phyloP scores from a whole-genome alignment of 345 rosid species.

The Kernera saxatilis region DNA sequence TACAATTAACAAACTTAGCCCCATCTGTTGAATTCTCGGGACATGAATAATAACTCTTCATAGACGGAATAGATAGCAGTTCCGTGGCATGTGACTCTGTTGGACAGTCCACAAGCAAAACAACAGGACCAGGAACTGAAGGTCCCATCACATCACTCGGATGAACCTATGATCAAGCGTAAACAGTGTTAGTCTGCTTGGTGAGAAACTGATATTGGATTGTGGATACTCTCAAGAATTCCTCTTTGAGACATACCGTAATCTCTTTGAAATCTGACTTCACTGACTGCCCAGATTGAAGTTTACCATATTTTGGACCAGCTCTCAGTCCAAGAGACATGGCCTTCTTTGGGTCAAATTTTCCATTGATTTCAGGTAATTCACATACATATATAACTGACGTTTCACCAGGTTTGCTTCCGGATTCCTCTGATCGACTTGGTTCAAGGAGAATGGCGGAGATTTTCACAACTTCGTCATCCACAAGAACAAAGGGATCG shows the following conservation, averaged over 20 bases:
- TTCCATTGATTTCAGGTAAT: constrained; percentile 82
- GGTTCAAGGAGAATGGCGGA: constrained; percentile 65
- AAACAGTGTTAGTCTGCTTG: background rate
- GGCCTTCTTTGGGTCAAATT: constrained; percentile 81
- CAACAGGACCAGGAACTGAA: constrained; percentile 83
- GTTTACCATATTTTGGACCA: constrained; percentile 75
- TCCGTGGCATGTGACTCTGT: constrained; percentile 65
- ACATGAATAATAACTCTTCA: constrained; percentile 45
- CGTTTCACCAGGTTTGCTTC: constrained; percentile 63
- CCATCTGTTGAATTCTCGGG: constrained; percentile 30
- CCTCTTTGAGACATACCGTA: constrained; percentile 45
- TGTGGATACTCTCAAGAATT: background rate
- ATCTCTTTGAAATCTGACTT: constrained; percentile 63
- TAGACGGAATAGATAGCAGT: constrained; percentile 46
- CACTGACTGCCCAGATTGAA: constrained; percentile 84
- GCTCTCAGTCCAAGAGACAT: constrained; percentile 74
- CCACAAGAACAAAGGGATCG: constrained; percentile 58
- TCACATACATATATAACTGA: constrained; percentile 87
- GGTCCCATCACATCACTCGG: constrained; percentile 98
- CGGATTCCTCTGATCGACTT: constrained; percentile 29
- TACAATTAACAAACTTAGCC: constrained; percentile 59
- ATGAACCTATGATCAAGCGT: constrained; percentile 51
- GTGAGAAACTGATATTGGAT: background rate
- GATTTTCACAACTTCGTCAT: constrained; percentile 85
- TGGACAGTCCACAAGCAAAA: constrained; percentile 90